These are phyloP conservation scores for Candida berthetii DNA, from an alignment of 805 yeast genomes.

Conservation along the genomic window DNA sequence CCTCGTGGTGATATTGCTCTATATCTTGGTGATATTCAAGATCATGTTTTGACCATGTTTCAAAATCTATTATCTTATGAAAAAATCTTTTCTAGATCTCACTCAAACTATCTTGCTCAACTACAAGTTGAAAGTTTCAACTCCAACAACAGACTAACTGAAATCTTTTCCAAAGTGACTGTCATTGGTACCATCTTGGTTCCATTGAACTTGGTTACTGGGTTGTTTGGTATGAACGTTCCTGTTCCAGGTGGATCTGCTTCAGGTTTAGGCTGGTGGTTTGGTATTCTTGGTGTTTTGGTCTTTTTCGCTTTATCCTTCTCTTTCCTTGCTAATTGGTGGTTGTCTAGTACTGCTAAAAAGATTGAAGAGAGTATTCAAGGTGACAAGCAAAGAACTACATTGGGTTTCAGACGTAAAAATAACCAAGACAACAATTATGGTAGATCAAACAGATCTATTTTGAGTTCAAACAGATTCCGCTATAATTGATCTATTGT, in stretches of 20 bases:
- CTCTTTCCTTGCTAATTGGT: constrained; percentile 33
- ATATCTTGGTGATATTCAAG: constrained; percentile 93
- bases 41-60: constrained; percentile 94
- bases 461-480: constrained; percentile 18
- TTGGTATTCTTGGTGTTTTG: constrained; percentile 56
- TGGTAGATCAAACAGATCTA: constrained; percentile 18
- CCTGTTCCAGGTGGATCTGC: constrained; percentile 65
- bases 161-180: constrained; percentile 84
- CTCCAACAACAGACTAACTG: constrained; percentile 80
- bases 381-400: constrained; percentile 23
- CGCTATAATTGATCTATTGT: constrained; percentile 13
- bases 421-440: constrained; percentile 7
- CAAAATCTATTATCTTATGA: constrained; percentile 87
- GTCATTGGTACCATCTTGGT: constrained; percentile 83
- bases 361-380: constrained; percentile 16
- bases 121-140: constrained; percentile 88
- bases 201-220: constrained; percentile 86
- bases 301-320: constrained; percentile 32
- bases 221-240: constrained; percentile 96
- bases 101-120: constrained; percentile 88
- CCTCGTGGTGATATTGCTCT: constrained; percentile 91
- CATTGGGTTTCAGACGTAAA: constrained; percentile 18
- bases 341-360: constrained; percentile 29
- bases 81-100: constrained; percentile 88
- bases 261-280: constrained; percentile 52